phyloP scores from a whole-genome alignment of 208 protist species.

The Trypanosoma scelopori region DNA sequence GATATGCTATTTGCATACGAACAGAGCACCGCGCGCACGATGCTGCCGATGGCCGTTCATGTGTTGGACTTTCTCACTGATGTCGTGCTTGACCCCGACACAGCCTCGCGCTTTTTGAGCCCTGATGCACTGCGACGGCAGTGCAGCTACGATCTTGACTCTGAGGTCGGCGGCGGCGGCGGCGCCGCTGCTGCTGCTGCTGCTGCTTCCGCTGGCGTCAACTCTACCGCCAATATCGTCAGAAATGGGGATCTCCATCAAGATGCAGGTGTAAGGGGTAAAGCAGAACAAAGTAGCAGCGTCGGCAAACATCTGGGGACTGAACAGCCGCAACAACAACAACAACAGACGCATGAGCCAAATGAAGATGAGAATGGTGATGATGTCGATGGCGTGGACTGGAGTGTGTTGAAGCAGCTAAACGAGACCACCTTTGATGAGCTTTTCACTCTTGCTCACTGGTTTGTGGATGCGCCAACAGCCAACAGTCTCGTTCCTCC shows the following conservation, averaged over 20 bases:
- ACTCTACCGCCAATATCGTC: too few species aligned
- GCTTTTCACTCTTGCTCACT: slow-evolving; percentile 72
- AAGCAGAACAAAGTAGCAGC: not conserved
- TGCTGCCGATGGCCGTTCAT: slow-evolving; percentile 62
- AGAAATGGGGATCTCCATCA: not conserved
- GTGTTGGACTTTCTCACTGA: slow-evolving; percentile 77
- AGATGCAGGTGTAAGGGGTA: not conserved
- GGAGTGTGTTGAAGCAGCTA: slow-evolving; percentile 41
- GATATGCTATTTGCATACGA: slow-evolving; percentile 80
- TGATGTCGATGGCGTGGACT: slow-evolving; percentile 6
- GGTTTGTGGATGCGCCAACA: slow-evolving; percentile 79
- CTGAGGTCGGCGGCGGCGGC: not conserved
- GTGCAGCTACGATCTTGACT: slow-evolving; percentile 27
- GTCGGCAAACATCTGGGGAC: not conserved
- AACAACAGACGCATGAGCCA: not conserved
- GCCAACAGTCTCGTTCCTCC: slow-evolving; percentile 67
- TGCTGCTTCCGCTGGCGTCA: not conserved
- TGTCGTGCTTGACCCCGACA: slow-evolving; percentile 68
- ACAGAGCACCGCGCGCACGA: slow-evolving; percentile 55
- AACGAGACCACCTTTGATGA: slow-evolving; percentile 67
- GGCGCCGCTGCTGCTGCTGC: not conserved
- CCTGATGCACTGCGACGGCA: slow-evolving; percentile 59
- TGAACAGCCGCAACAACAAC: slow-evolving; percentile 9
- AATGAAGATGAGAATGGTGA: slow-evolving; percentile 8
- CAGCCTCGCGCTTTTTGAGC: slow-evolving; percentile 66